Base-by-base conservation (phyloP, 192 early-diverging fungal species). In the Gamsiella multidivaricata region DNA sequence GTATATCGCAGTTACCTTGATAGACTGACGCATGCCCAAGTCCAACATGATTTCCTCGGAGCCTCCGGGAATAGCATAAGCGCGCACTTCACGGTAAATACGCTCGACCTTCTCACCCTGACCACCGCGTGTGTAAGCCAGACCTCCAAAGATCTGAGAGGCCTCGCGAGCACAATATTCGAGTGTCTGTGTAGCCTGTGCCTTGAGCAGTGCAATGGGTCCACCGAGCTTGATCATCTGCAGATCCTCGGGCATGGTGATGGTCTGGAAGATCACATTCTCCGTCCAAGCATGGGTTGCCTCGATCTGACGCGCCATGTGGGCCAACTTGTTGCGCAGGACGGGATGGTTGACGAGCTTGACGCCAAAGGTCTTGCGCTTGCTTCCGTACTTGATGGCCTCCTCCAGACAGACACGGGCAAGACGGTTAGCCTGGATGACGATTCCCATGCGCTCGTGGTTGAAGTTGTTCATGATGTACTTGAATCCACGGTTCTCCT, bases 41-140 rank as follows among this genome's bases (percentile, higher is more conserved):
- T 95, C 94, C 51, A 94, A 74, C 94, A 95, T 95, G 72, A 94
- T 95, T 62, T 95, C 93, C 80, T 94, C 94, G 34, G 88, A 90
- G 23, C 94, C 94, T 31, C 94, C 94, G 41, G 93, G 93, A 69
- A 94, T 94, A 31, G 93, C 91, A 63, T 91, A 92, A 23, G 89
- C 90, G 34, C 92, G 80, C 1, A 96, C 94, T 84, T 96, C 94
- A 65, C 94, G 88, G 78, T 94, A 94, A 29, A 95, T 79, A 61
- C 94, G 83, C 85, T 96, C 94, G 18, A 96, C 87, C 66, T 89
- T 88, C 73, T 89, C 89, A 46, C 83, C 89, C 56, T 90, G 89
- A 26, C 88, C 91, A 31, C 94, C 94, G 50, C 92, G 86, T n/a
- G 88, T 85, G 56, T 95, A 96, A 0, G 89, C 70, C 29, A 96